phyloP scores from a whole-genome alignment of 768 basidiomycete species.

The Hericium coralloides region DNA sequence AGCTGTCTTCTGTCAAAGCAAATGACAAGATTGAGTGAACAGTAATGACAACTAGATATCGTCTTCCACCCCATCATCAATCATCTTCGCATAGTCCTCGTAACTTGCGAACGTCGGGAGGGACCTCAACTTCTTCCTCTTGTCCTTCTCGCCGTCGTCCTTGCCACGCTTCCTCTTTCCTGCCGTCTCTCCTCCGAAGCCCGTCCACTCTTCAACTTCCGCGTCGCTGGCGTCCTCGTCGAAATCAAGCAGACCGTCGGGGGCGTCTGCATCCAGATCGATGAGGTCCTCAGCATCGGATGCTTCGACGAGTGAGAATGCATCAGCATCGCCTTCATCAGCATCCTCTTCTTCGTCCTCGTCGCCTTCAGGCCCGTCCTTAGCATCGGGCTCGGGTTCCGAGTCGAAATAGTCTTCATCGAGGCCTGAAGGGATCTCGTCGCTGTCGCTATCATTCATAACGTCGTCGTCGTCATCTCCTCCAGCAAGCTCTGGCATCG shows the following conservation, averaged over 20 bases:
- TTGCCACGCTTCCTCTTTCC: constrained; percentile 37
- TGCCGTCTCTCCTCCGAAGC: constrained; percentile 26
- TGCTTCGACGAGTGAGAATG: constrained; percentile 47
- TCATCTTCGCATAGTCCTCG: constrained; percentile 80
- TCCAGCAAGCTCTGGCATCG: too few relatives aligned
- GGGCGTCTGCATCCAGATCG: constrained; percentile 44
- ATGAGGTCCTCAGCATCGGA: constrained; percentile 70
- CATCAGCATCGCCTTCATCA: constrained; percentile 19
- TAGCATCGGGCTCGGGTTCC: too few relatives aligned
- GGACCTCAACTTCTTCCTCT: constrained; percentile 59
- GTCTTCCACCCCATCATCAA: constrained; percentile 70
- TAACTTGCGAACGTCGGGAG: constrained; percentile 82
- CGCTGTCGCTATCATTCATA: too few relatives aligned
- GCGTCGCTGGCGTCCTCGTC: constrained; percentile 41
- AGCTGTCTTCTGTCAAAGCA: too few relatives aligned
- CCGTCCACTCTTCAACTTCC: constrained; percentile 46
- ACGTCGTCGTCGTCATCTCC: too few relatives aligned
- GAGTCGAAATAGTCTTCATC: too few relatives aligned
- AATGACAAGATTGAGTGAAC: too few relatives aligned
- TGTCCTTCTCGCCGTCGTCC: constrained; percentile 30
- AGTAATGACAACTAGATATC: constrained; percentile 31
- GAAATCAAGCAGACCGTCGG: constrained; percentile 50
- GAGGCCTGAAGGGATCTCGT: too few relatives aligned
- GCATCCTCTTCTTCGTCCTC: constrained; percentile 22
- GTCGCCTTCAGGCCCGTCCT: constrained; percentile 17